Base-by-base conservation (phyloP, 2,329 filamentous ascomycete species). In the Gyromitra esculenta region DNA sequence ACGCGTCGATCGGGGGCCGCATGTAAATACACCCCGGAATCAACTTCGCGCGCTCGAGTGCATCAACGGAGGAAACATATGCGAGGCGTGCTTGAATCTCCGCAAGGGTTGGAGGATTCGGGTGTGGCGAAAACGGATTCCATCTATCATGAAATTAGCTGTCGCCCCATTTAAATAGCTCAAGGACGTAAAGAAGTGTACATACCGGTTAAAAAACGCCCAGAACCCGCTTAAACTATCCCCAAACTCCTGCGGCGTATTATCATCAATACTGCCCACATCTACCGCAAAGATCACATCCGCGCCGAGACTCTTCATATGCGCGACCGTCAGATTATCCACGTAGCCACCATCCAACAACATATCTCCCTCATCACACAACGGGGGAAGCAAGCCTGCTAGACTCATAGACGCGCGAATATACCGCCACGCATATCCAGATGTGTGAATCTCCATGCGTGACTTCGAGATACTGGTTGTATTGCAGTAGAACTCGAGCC, bases 401-500 rank as follows among this genome's bases (percentile, higher is more conserved):
- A 99, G 88, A 1, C 94, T 96, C 96, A 99, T 99, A 9, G 94
- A 97, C 0, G 96, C 96, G 59, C 96, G 89, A 31, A 99, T 92
- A 81, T 99, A 99, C 54, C 96, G 89, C 96, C 96, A 99, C 0
- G 96, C 95, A 82, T 99, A 99, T 13, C 96, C 96, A 77, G 92
- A 96, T 0, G 94, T 97, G 84, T 99, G 96, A 79, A 96, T 94
- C 83, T 99, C 96, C 1, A 90, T 90, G 21, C 95, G 89, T 77
- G 92, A 96, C 83, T 97, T 96, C 85, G 92, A 96, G 84, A 99
- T 98, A 83, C 98, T 99, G 48, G 96, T 99, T 0, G 96, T 98
- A 84, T 99, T 99, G 87, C 96, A 99, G 85, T 99, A 99, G 83
- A 93, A 99, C 80, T 97, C 94, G 9, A 99, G 88, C 96, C 96